Base-by-base conservation (phyloP, 164 flowering plant species). In the Platanus orientalis region DNA sequence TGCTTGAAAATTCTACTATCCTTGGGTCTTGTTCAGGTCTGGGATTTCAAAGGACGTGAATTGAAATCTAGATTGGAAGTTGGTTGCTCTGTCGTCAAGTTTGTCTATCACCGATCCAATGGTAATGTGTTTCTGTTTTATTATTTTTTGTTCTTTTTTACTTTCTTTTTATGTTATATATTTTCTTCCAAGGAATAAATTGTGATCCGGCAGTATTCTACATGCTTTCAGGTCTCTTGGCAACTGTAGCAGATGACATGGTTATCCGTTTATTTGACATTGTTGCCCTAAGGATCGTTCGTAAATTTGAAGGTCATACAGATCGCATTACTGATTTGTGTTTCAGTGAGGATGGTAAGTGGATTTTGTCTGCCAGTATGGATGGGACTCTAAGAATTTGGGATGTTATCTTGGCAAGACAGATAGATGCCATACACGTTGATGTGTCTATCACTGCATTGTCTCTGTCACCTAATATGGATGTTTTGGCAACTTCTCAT, bases 301-400 rank as follows among this genome's bases (percentile, higher is more conserved):
- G 98, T 53, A 83, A 84, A 67, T 95, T 95, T 76, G 96, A 85
- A 79, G 99, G 99, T 53, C 98, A 92, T 67, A 71, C 83, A 27
- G 99, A 95, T 60, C 89, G 98, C n/a, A 64, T 95, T 56, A 95
- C 99, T 39, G 99, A 95, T 65, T 45, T 90, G 73, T 92, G 98
- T 71, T 95, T 92, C 69, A 92, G 98, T 69, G 96, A 92, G 75
- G 99, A 95, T 79, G 99, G 99, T 12, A 95, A 92, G 71, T 92
- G 97, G 99, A 84, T 95, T 68, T 62, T 95, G 70, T 87, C 97
- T 57, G 83, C 97, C 24, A 88, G 99, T 72, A 92, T 95, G 98
- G 99, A 95, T 72, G 98, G 97, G 64, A 95, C 75, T 62, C 86
- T 95, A 57, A 82, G 99, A 72, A 79, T 95, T 23, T 95, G 99